Conservation (phyloP, 257 asterid species). For the Paulownia fortunei region DNA sequence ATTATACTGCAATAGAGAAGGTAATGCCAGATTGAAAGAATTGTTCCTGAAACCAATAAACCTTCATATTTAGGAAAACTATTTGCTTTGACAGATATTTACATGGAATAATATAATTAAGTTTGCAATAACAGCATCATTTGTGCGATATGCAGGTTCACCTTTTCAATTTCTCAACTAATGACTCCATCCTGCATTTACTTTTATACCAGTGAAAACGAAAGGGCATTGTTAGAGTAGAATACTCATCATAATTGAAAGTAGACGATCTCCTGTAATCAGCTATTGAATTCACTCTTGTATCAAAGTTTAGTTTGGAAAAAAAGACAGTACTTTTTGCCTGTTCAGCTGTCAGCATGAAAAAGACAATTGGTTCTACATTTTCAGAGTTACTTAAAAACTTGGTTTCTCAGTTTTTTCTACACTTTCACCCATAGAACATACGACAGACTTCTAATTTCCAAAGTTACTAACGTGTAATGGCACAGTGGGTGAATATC, state of each 20-base stretch:
- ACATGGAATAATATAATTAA: neutral
- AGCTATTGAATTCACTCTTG: slow-evolving; percentile 6
- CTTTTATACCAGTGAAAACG: neutral
- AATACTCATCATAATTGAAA: neutral
- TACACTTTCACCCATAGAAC: neutral
- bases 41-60: slow-evolving; percentile 12
- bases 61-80: neutral
- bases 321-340: neutral
- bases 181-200: neutral
- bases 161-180: neutral
- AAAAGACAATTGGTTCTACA: neutral
- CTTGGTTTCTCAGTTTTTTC: neutral
- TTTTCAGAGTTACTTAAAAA: neutral
- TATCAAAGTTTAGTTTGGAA: neutral
- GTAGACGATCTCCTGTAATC: slow-evolving; percentile 10
- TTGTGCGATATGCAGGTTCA: neutral
- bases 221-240: neutral
- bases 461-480: neutral
- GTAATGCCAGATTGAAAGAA: slow-evolving; percentile 9
- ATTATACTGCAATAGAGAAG: neutral
- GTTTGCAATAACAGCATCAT: neutral
- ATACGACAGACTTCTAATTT: neutral
- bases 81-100: neutral
- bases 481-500: neutral
- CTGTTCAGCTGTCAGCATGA: neutral